Evolutionary conservation across 768 basidiomycete species (phyloP).

Genomic region (Solioccasus polychromus): DNA sequence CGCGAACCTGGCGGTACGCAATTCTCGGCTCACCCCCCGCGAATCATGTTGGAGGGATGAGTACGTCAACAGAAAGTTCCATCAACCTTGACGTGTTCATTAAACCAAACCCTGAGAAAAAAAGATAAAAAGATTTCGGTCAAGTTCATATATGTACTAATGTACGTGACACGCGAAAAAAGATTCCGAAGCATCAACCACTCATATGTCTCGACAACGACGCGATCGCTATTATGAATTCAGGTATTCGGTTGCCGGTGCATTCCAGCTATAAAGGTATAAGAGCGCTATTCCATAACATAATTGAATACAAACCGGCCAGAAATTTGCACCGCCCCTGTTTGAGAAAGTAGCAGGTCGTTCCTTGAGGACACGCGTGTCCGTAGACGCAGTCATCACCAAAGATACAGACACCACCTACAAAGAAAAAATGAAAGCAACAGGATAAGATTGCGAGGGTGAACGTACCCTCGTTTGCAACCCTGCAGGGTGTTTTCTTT

Average conservation of each 20-base stretch:
- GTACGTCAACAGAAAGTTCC: constrained; percentile 36
- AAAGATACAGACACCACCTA: constrained; percentile 56
- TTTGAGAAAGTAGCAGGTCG: constrained; percentile 50
- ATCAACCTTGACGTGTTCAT: constrained; percentile 32
- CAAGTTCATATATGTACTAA: constrained; percentile 37
- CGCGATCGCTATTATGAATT: constrained; percentile 9
- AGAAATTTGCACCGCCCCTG: constrained; percentile 59
- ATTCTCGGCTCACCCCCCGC: constrained; percentile 25
- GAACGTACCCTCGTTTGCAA: constrained; percentile 51
- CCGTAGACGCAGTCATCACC: constrained; percentile 55
- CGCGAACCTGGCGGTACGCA: constrained; percentile 22
- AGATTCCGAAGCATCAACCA: constrained; percentile 7
- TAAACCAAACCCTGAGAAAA: constrained; percentile 24
- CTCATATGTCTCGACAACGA: constrained; percentile 13
- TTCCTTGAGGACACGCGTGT: constrained; percentile 42
- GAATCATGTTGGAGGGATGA: constrained; percentile 24
- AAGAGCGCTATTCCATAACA: constrained; percentile 7
- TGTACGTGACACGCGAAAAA: constrained; percentile 13
- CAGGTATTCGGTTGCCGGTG: constrained; percentile 29
- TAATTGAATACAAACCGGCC: constrained; percentile 43
- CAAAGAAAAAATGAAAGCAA: constrained; percentile 5
- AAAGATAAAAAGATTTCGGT: constrained; percentile 16
- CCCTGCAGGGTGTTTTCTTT: constrained; percentile 60
- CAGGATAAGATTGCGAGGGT: neutral
- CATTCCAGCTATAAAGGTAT: constrained; percentile 37